These are phyloP conservation scores for Trametes versicolor DNA, from an alignment of 1,284 basidiomycete genomes.

Conservation along the genomic window DNA sequence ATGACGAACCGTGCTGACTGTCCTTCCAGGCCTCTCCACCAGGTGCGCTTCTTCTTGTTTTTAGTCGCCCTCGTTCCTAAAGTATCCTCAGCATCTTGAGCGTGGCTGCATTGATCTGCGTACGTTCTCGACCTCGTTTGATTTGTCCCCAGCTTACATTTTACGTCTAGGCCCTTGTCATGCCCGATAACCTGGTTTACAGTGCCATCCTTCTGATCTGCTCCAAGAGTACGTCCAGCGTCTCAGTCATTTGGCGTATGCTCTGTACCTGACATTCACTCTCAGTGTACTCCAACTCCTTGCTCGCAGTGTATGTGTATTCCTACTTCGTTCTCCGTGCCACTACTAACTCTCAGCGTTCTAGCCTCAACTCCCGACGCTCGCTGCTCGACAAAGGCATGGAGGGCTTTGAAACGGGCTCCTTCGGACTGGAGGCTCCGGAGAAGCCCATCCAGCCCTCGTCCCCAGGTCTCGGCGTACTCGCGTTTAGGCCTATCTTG, in stretches of 20 bases:
- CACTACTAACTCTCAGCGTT: neutral
- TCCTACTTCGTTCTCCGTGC: conserved; percentile 25
- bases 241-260: too few species aligned
- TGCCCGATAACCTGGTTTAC: conserved; percentile 16
- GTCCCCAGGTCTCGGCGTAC: too few species aligned
- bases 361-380: conserved; percentile 21
- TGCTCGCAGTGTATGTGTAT: conserved; percentile 26
- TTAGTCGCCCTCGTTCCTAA: neutral
- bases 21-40: neutral
- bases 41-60: conserved; percentile 2
- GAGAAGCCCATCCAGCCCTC: too few species aligned
- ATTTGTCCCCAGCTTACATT: neutral
- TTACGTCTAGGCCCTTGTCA: conserved; percentile 12
- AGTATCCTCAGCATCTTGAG: neutral
- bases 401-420: conserved; percentile 29
- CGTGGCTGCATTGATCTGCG: neutral
- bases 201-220: conserved; percentile 5
- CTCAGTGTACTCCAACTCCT: too few species aligned
- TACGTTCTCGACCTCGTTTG: too few species aligned
- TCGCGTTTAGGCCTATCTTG: too few species aligned
- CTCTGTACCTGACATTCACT: too few species aligned
- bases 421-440: too few species aligned
- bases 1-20: too few species aligned
- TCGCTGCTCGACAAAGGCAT: conserved; percentile 21
- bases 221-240: conserved; percentile 22